These are phyloP conservation scores for Clavispora vitiphila DNA, from an alignment of 805 yeast genomes.

Conservation along the genomic window DNA sequence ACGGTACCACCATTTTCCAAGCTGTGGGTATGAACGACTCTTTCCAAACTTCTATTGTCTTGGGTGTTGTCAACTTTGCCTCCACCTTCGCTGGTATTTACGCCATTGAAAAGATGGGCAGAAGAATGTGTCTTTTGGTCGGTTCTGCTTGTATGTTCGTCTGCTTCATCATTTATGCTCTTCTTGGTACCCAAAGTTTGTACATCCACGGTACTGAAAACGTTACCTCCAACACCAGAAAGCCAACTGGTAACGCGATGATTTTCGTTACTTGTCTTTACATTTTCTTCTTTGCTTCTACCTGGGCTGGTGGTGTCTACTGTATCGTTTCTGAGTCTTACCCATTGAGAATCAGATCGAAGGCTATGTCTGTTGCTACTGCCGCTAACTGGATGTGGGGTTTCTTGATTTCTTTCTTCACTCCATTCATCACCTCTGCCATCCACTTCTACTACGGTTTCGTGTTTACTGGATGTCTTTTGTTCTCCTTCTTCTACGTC, in stretches of 20 bases:
- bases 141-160: constrained; percentile 52
- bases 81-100: constrained; percentile 51
- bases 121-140: constrained; percentile 44
- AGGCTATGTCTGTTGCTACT: constrained; percentile 60
- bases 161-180: constrained; percentile 56
- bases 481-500: constrained; percentile 62
- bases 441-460: constrained; percentile 68
- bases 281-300: constrained; percentile 63
- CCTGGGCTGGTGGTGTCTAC: constrained; percentile 74
- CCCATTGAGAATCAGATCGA: constrained; percentile 60
- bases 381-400: constrained; percentile 65
- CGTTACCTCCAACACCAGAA: constrained; percentile 22
- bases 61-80: constrained; percentile 51
- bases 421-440: constrained; percentile 56
- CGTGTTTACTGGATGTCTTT: constrained; percentile 59
- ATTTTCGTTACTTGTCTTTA: constrained; percentile 60
- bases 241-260: constrained; percentile 58
- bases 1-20: constrained; percentile 52
- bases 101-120: constrained; percentile 49
- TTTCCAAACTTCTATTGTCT: constrained; percentile 49
- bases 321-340: constrained; percentile 64
- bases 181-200: constrained; percentile 51
- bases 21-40: constrained; percentile 49
- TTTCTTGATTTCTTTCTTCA: constrained; percentile 58
- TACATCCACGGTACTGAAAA: constrained; percentile 30